Percentiles rank a stretch among this genome's conserved stretches.
phyloP scores from a whole-genome alignment of 2,329 filamentous ascomycete species.

The Sarocladiaceae sp. region DNA sequence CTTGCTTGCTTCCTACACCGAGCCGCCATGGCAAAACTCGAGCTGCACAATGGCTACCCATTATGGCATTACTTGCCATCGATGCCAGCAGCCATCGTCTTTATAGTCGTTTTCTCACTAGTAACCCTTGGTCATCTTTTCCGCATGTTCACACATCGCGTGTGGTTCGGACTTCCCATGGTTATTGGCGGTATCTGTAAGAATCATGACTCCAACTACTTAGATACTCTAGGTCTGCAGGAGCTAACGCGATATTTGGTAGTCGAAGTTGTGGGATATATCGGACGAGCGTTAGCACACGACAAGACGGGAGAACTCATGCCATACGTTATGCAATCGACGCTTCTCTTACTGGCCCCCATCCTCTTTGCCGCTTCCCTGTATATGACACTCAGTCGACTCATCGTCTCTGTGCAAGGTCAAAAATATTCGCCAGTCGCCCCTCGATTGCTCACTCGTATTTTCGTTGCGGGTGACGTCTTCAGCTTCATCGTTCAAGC shows the following conservation, averaged over 20 bases:
- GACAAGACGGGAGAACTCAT: slow-evolving; percentile 17
- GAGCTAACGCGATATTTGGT: not conserved
- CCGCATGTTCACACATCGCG: slow-evolving; percentile 33
- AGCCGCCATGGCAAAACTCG: slow-evolving; percentile 1
- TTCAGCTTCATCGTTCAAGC: slow-evolving; percentile 23
- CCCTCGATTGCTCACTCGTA: slow-evolving; percentile 20
- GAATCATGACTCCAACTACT: slow-evolving; percentile 16
- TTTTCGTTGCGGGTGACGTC: slow-evolving; percentile 26
- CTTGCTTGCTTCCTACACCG: too few species aligned
- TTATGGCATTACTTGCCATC: slow-evolving; percentile 33
- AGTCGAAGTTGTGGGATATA: slow-evolving; percentile 32
- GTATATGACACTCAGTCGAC: slow-evolving; percentile 37
- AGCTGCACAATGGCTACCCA: slow-evolving; percentile 12
- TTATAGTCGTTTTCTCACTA: slow-evolving; percentile 35
- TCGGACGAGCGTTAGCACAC: slow-evolving; percentile 17
- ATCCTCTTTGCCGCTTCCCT: slow-evolving; percentile 38
- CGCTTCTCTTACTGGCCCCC: slow-evolving; percentile 34
- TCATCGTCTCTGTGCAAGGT: slow-evolving; percentile 24
- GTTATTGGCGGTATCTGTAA: slow-evolving; percentile 38
- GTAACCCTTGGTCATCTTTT: slow-evolving; percentile 33
- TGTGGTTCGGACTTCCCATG: slow-evolving; percentile 43
- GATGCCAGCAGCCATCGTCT: slow-evolving; percentile 36
- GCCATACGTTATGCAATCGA: slow-evolving; percentile 28
- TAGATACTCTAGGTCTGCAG: not conserved
- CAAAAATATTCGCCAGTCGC: slow-evolving; percentile 17